Base-by-base conservation (phyloP, 2,329 filamentous ascomycete genomes). In the Blastomyces percursus region DNA sequence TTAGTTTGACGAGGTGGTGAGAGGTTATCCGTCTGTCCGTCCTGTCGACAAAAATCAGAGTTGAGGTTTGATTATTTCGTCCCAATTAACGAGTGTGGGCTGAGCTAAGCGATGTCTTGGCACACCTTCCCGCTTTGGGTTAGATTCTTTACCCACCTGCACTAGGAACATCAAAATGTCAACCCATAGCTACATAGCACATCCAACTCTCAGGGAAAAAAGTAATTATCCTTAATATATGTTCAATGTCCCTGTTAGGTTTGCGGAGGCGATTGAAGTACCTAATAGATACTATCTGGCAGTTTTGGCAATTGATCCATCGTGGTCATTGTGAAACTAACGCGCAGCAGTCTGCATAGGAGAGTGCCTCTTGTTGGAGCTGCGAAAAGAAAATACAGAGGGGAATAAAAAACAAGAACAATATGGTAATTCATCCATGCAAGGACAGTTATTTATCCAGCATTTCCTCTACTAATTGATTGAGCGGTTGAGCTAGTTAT, bases 1-100 rank as follows among this genome's bases (percentile, higher is more conserved):
- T 77, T 77, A 77, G 75, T 77, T 51, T 72, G 74, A 75, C 73
- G 74, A 73, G 71, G 74, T 75, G 71, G 70, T 76, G 71, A 70
- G 72, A 51, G 48, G 21, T 46, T 44, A 5, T 16, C 42, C 42
- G 42, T 44, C 42, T 51, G 48, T 74, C 68, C 71, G 71, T 73
- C 72, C 59, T 72, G 73, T 75, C 69, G 69, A 71, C 69, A 72
- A 71, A 71, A 71, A 70, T 71, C 48, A 21, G 27, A 61, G 21
- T 27, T 21, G 38, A 65, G 9, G 67, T 16, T 67, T 67, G 69
- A 67, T 68, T 70, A 68, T 68, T 73, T 76, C 76, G 75, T 74
- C 74, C 70, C 68, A 71, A 69, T 74, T 72, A 71, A 70, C 71
- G 71, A 76, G 66, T 75, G 74, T 76, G 75, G 74, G 75, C 74